Evolutionary conservation across 2,329 filamentous ascomycete genomes (phyloP).

Genomic region (Cyphellophora europaea): DNA sequence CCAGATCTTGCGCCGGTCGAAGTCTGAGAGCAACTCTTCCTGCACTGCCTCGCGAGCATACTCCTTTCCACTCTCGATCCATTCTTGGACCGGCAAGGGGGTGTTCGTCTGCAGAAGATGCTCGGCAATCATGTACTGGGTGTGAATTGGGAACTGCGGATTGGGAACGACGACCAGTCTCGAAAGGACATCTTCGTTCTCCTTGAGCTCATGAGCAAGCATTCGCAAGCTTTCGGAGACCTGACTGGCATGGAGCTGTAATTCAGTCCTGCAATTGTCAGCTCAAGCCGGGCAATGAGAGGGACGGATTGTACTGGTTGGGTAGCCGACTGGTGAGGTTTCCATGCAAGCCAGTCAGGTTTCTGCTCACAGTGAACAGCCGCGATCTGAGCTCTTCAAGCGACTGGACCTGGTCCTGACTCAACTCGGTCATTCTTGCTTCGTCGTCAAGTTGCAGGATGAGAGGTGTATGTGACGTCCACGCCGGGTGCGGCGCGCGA

Average conservation of each 20-base stretch:
- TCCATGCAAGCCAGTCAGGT: background rate
- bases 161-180: constrained; percentile 66
- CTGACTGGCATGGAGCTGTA: too few relatives aligned
- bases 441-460: too few relatives aligned
- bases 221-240: too few relatives aligned
- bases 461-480: too few relatives aligned
- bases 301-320: background rate
- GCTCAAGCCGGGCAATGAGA: too few relatives aligned
- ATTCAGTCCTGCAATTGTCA: too few relatives aligned
- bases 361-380: background rate
- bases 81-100: constrained; percentile 66
- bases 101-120: constrained; percentile 74
- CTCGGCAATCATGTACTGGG: constrained; percentile 55
- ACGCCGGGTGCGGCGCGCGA: too few relatives aligned
- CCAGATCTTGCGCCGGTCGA: constrained; percentile 53
- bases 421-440: background rate
- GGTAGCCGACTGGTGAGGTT: background rate
- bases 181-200: constrained; percentile 58
- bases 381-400: background rate
- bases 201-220: constrained; percentile 54
- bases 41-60: constrained; percentile 24
- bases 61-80: constrained; percentile 55
- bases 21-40: constrained; percentile 26
- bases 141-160: constrained; percentile 63
- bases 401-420: background rate